Evolutionary conservation across 352 stramenopile species (phyloP).

Genomic region (Phytophthora multivora): DNA sequence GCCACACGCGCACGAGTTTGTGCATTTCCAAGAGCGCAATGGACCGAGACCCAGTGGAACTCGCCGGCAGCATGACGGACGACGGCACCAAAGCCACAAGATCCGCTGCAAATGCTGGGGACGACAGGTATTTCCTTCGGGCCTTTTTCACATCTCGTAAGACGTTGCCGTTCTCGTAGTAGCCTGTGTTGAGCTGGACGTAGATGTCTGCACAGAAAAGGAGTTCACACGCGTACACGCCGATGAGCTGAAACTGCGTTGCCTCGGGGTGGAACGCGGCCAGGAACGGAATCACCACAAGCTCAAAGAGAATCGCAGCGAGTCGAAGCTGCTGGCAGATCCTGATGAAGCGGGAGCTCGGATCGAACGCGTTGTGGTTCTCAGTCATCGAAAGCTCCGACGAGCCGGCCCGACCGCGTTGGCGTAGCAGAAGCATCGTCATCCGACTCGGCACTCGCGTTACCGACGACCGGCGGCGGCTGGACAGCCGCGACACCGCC

Average conservation of each 20-base stretch:
- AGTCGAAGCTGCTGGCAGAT: slow-evolving; percentile 63
- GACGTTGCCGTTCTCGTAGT: slow-evolving; percentile 75
- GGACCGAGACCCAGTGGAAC: slow-evolving; percentile 8
- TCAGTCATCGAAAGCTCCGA: slow-evolving; percentile 54
- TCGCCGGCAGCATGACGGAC: slow-evolving; percentile 39
- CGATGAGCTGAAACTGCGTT: slow-evolving; percentile 30
- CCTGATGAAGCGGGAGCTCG: slow-evolving; percentile 55
- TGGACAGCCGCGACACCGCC: slow-evolving; percentile 7
- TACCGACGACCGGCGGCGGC: slow-evolving; percentile 32
- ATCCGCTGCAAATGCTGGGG: slow-evolving; percentile 55
- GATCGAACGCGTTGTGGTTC: slow-evolving; percentile 65
- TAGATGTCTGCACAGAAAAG: slow-evolving; percentile 70
- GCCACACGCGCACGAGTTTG: slow-evolving; percentile 59
- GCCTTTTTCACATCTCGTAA: slow-evolving; percentile 63
- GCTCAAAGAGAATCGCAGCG: slow-evolving; percentile 56
- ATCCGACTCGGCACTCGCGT: slow-evolving; percentile 11
- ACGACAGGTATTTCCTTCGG: slow-evolving; percentile 66
- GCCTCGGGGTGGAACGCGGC: slow-evolving; percentile 35
- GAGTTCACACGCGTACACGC: slow-evolving; percentile 59
- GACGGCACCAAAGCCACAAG: slow-evolving; percentile 52
- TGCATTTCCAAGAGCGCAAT: slow-evolving; percentile 52
- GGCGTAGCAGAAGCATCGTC: slow-evolving; percentile 29
- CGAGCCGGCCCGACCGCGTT: slow-evolving; percentile 46
- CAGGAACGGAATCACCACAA: slow-evolving; percentile 52
- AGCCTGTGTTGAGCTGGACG: slow-evolving; percentile 75